A percentile compares a stretch with the other conserved stretches of the same genome.
Conservation (phyloP, 129 eudicot genomes). For the Chrysanthemum lavandulifolium region DNA sequence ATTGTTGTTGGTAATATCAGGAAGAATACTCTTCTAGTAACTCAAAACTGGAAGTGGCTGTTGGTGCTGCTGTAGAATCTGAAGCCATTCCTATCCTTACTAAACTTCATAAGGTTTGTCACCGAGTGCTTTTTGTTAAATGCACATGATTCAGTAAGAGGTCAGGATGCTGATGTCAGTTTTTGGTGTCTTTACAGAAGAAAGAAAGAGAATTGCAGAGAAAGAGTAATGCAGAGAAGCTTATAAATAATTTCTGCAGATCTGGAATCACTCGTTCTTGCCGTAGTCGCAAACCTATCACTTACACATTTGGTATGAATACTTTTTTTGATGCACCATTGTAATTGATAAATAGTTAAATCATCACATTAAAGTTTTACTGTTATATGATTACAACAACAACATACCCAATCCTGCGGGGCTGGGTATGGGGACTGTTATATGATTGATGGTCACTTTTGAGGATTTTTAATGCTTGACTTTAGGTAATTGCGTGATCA, state of each 20-base stretch:
- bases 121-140: not conserved
- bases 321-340: not conserved
- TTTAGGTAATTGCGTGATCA: too few species aligned
- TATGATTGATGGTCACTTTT: not conserved
- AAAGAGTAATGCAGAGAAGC: slow-evolving; percentile 36
- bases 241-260: slow-evolving; percentile 31
- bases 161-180: slow-evolving; percentile 12
- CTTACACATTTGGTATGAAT: slow-evolving; percentile 70
- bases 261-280: slow-evolving; percentile 61
- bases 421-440: too few species aligned
- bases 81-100: slow-evolving; percentile 68
- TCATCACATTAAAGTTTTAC: not conserved
- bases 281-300: slow-evolving; percentile 55
- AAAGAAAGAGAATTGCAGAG: slow-evolving; percentile 49
- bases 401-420: too few species aligned
- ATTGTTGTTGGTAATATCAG: slow-evolving; percentile 38
- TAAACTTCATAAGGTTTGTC: slow-evolving; percentile 57
- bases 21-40: slow-evolving; percentile 58
- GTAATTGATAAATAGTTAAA: not conserved
- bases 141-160: slow-evolving; percentile 3
- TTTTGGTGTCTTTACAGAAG: slow-evolving; percentile 46
- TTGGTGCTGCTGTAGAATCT: slow-evolving; percentile 49
- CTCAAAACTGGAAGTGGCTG: slow-evolving; percentile 56
- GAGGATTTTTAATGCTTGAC: too few species aligned
- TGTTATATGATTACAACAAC: not conserved